Conservation (phyloP, 495 filamentous ascomycete species). For the Penicillium cosmopolitanum region DNA sequence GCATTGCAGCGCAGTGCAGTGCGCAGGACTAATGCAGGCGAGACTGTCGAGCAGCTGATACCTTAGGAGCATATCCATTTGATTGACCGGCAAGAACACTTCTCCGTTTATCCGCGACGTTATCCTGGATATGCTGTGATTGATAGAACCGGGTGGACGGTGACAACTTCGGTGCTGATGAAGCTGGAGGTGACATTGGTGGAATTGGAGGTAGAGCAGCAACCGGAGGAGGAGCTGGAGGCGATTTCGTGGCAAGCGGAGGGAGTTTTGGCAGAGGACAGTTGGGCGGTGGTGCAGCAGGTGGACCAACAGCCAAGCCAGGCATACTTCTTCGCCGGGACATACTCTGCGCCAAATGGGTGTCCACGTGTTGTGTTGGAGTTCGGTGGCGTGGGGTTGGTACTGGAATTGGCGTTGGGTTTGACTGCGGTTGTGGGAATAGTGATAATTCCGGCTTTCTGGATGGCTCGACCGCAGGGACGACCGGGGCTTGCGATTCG, state of each 20-base stretch:
- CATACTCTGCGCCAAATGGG: slow-evolving; percentile 20
- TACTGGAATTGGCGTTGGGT: background rate
- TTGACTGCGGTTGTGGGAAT: background rate
- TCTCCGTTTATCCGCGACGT: slow-evolving; percentile 19
- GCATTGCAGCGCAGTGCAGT: background rate
- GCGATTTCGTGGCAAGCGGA: slow-evolving; percentile 19
- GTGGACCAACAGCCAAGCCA: slow-evolving; percentile 60
- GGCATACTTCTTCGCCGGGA: slow-evolving; percentile 59
- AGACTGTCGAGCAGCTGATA: slow-evolving; percentile 18
- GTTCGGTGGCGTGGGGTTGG: slow-evolving; percentile 9
- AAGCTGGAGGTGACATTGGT: too few species aligned
- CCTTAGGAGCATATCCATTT: slow-evolving; percentile 6
- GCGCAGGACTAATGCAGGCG: slow-evolving; percentile 19
- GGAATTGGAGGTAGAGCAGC: background rate
- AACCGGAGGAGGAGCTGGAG: slow-evolving; percentile 3
- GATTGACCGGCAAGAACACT: slow-evolving; percentile 10
- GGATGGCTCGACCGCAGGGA: slow-evolving; percentile 12
- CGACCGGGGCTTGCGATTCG: slow-evolving; percentile 1
- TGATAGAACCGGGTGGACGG: slow-evolving; percentile 24
- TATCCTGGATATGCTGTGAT: slow-evolving; percentile 21
- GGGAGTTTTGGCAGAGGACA: slow-evolving; percentile 67
- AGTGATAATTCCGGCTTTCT: background rate
- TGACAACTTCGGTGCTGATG: background rate
- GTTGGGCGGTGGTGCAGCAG: slow-evolving; percentile 64
- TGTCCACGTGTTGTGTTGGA: slow-evolving; percentile 7